Evolutionary conservation across 441 rosid species (phyloP).

Genomic region (Omphalea diandra): DNA sequence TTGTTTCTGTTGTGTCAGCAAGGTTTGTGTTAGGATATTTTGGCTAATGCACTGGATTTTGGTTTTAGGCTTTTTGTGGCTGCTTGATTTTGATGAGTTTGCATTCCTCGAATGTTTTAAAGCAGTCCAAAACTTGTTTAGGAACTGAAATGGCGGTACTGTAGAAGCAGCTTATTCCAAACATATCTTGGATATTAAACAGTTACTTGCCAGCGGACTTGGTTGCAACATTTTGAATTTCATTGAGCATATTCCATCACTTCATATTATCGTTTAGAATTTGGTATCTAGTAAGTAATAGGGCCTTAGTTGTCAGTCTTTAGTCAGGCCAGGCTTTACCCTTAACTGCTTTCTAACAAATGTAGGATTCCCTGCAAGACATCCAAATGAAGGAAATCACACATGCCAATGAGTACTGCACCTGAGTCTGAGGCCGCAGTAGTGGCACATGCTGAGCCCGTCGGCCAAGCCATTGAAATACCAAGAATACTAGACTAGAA

Average conservation of each 20-base stretch:
- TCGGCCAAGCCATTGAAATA: too few species aligned
- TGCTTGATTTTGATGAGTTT: neutral
- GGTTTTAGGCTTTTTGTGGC: neutral
- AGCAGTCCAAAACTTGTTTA: neutral
- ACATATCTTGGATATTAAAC: neutral
- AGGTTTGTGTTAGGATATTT: neutral
- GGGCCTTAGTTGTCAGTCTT: too few species aligned
- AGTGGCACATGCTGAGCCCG: too few species aligned
- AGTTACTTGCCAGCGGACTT: neutral
- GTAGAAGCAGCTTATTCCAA: neutral
- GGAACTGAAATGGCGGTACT: neutral
- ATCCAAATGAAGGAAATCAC: too few species aligned
- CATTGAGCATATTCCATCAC: neutral
- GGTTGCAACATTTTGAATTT: neutral
- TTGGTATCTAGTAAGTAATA: too few species aligned
- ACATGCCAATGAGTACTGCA: too few species aligned
- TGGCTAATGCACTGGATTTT: neutral
- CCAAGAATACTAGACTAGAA: too few species aligned
- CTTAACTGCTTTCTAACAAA: too few species aligned
- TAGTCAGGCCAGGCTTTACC: too few species aligned
- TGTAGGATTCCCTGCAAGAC: too few species aligned
- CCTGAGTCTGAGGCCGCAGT: too few species aligned
- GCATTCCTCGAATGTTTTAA: neutral
- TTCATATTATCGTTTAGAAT: too few species aligned
- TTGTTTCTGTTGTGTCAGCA: conserved; percentile 3